phyloP scores from a whole-genome alignment of 2,329 filamentous ascomycete species.

The Aspergillus novoparasiticus region DNA sequence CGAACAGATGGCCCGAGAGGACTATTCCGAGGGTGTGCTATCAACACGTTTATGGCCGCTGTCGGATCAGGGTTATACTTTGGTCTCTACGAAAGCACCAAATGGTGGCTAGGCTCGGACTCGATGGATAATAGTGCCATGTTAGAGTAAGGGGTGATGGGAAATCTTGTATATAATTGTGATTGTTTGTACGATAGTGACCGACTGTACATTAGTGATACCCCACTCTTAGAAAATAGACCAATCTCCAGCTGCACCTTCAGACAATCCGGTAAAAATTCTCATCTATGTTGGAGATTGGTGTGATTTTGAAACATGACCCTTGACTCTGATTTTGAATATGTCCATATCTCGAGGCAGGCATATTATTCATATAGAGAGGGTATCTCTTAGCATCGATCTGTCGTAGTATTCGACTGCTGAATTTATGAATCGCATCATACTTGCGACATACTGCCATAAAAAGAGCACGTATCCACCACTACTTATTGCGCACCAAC shows the following conservation, averaged over 20 bases:
- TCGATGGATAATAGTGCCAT: background rate
- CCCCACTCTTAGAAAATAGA: background rate
- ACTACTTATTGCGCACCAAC: constrained; percentile 24
- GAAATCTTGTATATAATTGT: background rate
- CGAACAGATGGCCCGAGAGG: background rate
- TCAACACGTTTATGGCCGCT: background rate
- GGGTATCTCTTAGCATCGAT: background rate
- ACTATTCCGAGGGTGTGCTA: background rate
- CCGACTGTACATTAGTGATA: background rate
- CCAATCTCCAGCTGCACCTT: background rate
- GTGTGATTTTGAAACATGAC: too few species aligned
- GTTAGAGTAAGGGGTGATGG: background rate
- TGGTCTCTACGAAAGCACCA: background rate
- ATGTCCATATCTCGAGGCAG: background rate
- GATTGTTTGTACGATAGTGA: background rate
- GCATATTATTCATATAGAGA: background rate
- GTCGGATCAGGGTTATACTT: constrained; percentile 1
- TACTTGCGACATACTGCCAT: background rate
- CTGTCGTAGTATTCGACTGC: background rate
- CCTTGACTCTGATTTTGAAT: background rate
- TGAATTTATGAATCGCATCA: background rate
- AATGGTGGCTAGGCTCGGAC: background rate
- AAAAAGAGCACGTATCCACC: background rate
- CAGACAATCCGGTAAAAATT: too few species aligned
- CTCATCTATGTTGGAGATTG: too few species aligned